Conservation (phyloP, 768 basidiomycete genomes). For the Strobilomyces confusus region DNA sequence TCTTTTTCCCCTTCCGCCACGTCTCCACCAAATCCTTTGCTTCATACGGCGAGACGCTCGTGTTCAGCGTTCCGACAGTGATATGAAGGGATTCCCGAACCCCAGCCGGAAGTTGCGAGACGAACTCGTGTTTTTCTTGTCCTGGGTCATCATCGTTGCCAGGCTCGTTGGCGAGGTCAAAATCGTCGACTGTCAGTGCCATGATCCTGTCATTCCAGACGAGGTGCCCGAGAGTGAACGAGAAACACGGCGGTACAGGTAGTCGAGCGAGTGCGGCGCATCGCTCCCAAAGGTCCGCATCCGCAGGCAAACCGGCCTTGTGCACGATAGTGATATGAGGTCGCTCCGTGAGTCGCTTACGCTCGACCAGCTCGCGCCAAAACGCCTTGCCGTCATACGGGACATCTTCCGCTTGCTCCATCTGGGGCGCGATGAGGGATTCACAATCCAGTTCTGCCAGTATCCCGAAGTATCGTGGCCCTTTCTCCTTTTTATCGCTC, state of each 20-base stretch:
- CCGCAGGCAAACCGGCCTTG: conserved; percentile 39
- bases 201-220: conserved; percentile 79
- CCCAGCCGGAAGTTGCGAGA: conserved; percentile 42
- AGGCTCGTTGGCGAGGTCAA: conserved; percentile 37
- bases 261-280: conserved; percentile 17
- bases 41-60: conserved; percentile 58
- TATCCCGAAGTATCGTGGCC: conserved; percentile 74
- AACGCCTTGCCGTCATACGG: conserved; percentile 35
- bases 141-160: conserved; percentile 27
- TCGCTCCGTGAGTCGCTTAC: conserved; percentile 45
- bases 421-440: conserved; percentile 39
- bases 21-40: conserved; percentile 59
- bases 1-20: conserved; percentile 41
- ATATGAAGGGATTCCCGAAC: conserved; percentile 64
- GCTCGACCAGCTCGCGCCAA: conserved; percentile 45
- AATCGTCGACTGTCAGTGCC: conserved; percentile 67
- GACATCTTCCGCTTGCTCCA: conserved; percentile 34
- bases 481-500: conserved; percentile 25
- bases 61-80: conserved; percentile 72
- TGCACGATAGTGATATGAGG: conserved; percentile 93
- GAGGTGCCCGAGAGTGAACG: conserved; percentile 55
- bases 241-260: conserved; percentile 49
- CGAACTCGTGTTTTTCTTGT: conserved; percentile 43
- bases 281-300: conserved; percentile 42
- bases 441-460: conserved; percentile 68